Evolutionary conservation across 331 rosid genomes (phyloP).

Genomic region (Saraca asoca): DNA sequence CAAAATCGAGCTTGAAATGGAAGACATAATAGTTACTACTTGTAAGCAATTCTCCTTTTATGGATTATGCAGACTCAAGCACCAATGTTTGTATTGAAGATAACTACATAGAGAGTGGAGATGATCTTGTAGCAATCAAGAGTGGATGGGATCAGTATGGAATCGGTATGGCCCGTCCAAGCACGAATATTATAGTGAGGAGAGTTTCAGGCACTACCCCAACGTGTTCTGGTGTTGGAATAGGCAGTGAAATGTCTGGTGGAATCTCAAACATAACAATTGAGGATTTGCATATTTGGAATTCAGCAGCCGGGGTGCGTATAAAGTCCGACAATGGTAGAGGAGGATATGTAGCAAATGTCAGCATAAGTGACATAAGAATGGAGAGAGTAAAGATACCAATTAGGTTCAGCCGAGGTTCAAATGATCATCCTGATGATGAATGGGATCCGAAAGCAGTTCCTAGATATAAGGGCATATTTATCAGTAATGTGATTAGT

Average conservation of each 20-base stretch:
- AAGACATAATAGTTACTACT: neutral
- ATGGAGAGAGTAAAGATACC: constrained; percentile 89
- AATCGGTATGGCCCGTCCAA: constrained; percentile 65
- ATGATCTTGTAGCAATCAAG: constrained; percentile 91
- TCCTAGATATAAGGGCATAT: constrained; percentile 67
- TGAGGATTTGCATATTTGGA: constrained; percentile 81
- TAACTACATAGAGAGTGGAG: constrained; percentile 96
- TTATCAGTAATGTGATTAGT: constrained; percentile 61
- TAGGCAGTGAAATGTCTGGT: constrained; percentile 98
- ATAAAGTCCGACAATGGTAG: constrained; percentile 83
- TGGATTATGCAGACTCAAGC: constrained; percentile 67
- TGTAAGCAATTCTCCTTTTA: constrained; percentile 13
- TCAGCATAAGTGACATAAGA: constrained; percentile 57
- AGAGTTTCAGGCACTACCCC: constrained; percentile 94
- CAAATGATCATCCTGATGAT: constrained; percentile 89
- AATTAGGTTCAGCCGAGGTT: constrained; percentile 81
- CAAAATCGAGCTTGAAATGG: constrained; percentile 9
- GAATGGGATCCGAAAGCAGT: constrained; percentile 91
- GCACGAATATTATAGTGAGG: constrained; percentile 77
- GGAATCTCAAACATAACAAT: constrained; percentile 78
- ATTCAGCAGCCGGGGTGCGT: constrained; percentile 88
- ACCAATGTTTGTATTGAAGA: constrained; percentile 82
- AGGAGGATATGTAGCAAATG: constrained; percentile 78
- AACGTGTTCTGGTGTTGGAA: constrained; percentile 92
- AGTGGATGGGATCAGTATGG: constrained; percentile 99